These are phyloP conservation scores for Tuber indicum DNA, from an alignment of 495 filamentous ascomycete genomes.

Conservation along the genomic window DNA sequence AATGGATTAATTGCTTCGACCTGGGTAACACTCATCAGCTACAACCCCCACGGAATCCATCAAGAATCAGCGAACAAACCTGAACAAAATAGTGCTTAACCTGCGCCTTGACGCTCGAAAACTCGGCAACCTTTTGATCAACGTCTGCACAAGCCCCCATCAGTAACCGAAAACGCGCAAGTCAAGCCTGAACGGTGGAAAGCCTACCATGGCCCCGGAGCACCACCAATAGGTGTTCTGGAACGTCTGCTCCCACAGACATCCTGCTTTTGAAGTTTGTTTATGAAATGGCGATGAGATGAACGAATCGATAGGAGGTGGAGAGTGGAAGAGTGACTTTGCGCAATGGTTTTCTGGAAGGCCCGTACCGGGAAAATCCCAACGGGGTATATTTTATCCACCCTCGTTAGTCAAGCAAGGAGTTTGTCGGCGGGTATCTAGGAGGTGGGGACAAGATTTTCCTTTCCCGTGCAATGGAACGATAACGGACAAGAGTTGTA, in stretches of 20 bases:
- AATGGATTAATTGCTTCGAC: slow-evolving; percentile 38
- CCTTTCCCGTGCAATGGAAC: neutral
- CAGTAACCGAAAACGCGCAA: slow-evolving; percentile 1
- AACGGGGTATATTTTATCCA: neutral
- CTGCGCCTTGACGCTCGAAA: slow-evolving; percentile 38
- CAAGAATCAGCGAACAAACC: slow-evolving; percentile 16
- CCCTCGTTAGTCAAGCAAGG: neutral
- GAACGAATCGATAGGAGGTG: neutral
- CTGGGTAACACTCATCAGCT: slow-evolving; percentile 14
- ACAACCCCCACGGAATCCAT: neutral
- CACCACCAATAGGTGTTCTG: slow-evolving; percentile 38
- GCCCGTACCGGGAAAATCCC: neutral
- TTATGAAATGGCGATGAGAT: neutral
- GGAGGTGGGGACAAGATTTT: neutral
- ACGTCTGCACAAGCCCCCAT: slow-evolving; percentile 21
- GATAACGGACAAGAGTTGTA: neutral
- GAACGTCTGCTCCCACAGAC: slow-evolving; percentile 39
- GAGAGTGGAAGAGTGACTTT: neutral
- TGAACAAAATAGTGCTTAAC: slow-evolving; percentile 41
- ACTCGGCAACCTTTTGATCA: slow-evolving; percentile 40
- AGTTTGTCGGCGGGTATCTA: neutral
- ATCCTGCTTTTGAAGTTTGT: slow-evolving; percentile 17
- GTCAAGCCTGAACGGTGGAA: neutral
- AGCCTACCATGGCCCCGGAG: slow-evolving; percentile 37
- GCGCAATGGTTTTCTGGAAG: neutral